These are phyloP conservation scores for Fraxinus sp. DNA, from an alignment of 305 asterid genomes.

Conservation along the genomic window DNA sequence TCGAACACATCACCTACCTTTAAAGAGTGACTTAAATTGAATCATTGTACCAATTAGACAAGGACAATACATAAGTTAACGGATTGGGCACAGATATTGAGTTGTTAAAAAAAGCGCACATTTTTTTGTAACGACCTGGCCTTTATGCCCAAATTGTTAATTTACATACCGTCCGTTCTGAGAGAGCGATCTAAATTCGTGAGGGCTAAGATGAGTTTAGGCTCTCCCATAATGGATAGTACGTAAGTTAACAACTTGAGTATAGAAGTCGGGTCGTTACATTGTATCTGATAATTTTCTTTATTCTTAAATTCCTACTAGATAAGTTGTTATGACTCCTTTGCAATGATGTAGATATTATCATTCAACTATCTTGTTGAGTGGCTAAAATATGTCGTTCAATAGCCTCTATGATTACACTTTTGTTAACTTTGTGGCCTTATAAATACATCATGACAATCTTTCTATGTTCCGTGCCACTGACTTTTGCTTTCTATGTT, in stretches of 20 bases:
- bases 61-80: not conserved
- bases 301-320: not conserved
- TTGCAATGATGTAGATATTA: not conserved
- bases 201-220: no score
- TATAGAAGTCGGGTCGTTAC: no score
- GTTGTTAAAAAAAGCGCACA: not conserved
- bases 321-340: not conserved
- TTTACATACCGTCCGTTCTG: no score
- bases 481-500: not conserved
- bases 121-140: not conserved
- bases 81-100: not conserved
- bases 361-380: not conserved
- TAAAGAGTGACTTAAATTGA: not conserved
- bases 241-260: no score
- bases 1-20: not conserved
- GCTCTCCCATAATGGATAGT: no score
- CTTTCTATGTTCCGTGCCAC: not conserved
- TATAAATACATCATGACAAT: not conserved
- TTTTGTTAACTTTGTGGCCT: not conserved
- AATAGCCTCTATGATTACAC: not conserved
- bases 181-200: no score
- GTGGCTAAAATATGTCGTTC: not conserved
- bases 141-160: not conserved
- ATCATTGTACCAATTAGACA: not conserved
- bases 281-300: not conserved